Base-by-base conservation (phyloP, 106 monocot species). In the Chionographis japonica region DNA sequence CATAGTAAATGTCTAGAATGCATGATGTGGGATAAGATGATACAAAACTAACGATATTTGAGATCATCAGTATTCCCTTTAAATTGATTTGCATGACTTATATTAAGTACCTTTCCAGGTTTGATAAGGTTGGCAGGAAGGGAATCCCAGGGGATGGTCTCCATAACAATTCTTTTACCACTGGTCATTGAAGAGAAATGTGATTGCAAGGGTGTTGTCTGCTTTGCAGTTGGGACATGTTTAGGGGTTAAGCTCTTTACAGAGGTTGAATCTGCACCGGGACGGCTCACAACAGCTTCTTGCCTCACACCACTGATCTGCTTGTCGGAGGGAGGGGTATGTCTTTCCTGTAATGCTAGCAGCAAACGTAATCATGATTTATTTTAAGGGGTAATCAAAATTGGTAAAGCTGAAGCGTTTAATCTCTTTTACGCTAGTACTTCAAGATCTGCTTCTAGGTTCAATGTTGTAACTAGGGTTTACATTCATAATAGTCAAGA, bases 71-170 rank as follows among this genome's bases (percentile, higher is more conserved):
- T 27, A 27, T 27, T 27, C 27, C 27, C 27, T 27, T 27, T 27
- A 27, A 27, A 17, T 56, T 5, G 16, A 8, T 13, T 15, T 15
- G n/a, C n/a, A 56, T 15, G n/a, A 15, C n/a, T 13, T 40, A 37
- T 17, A 70, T 55, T 27, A 12, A 65, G 46, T 95, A 95, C 88
- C 88, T 86, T 95, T 16, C 81, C 91, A 37, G 82, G 55, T 68
- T 84, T 91, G 16, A 80, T 68, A 46, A 95, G 82, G 67, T 50
- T 86, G 55, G 77, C 12, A 37, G 95, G 95, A 74, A 95, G 91
- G 8, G 78, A 91, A 18, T 89, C 81, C 84, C 89, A 92, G 49
- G 82, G 69, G 58, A 69, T 65, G 38, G 65, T 64, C 63, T 83
- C 84, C 4, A 72, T 41, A 55, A 76, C 58, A 49, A 77, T 80